phyloP scores from a whole-genome alignment of 2,329 filamentous ascomycete genomes.

The Trichoderma sp. region DNA sequence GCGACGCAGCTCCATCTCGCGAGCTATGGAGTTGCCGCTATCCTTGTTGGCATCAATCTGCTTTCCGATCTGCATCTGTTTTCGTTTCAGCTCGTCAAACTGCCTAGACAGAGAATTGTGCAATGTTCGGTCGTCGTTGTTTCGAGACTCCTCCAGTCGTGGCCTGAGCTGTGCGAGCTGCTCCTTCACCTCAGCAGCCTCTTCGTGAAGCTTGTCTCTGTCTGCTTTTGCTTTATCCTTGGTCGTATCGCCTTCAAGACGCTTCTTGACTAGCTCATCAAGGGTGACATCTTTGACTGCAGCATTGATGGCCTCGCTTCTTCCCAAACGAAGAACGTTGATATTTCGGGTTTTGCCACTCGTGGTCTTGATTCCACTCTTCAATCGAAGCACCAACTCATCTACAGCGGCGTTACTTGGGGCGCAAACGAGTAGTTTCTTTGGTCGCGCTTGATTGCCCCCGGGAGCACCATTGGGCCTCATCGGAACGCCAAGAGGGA shows the following conservation, averaged over 20 bases:
- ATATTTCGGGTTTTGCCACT: conserved; percentile 74
- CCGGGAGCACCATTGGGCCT: conserved; percentile 35
- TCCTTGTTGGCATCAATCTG: conserved; percentile 88
- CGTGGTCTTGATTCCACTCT: conserved; percentile 78
- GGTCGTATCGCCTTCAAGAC: conserved; percentile 64
- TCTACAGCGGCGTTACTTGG: conserved; percentile 98
- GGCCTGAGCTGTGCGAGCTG: conserved; percentile 72
- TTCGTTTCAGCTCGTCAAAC: conserved; percentile 76
- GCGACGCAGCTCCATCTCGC: conserved; percentile 84
- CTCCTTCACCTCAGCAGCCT: conserved; percentile 73
- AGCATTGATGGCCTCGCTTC: conserved; percentile 88
- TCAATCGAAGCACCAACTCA: conserved; percentile 90
- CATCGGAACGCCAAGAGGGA: conserved; percentile 39
- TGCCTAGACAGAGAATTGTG: conserved; percentile 69
- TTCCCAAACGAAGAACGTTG: conserved; percentile 86
- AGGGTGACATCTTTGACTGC: conserved; percentile 89
- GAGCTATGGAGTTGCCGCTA: conserved; percentile 76
- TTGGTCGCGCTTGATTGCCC: conserved; percentile 49
- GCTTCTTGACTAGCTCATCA: conserved; percentile 83
- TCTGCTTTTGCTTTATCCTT: conserved; percentile 60
- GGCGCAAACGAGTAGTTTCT: conserved; percentile 95
- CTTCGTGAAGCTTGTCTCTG: conserved; percentile 63
- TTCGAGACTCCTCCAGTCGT: conserved; percentile 69
- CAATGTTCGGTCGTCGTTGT: conserved; percentile 52
- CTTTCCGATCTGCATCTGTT: conserved; percentile 72